Evolutionary conservation across 169 alveolate species (phyloP).

Genomic region (Cryptosporidium meleagridis): DNA sequence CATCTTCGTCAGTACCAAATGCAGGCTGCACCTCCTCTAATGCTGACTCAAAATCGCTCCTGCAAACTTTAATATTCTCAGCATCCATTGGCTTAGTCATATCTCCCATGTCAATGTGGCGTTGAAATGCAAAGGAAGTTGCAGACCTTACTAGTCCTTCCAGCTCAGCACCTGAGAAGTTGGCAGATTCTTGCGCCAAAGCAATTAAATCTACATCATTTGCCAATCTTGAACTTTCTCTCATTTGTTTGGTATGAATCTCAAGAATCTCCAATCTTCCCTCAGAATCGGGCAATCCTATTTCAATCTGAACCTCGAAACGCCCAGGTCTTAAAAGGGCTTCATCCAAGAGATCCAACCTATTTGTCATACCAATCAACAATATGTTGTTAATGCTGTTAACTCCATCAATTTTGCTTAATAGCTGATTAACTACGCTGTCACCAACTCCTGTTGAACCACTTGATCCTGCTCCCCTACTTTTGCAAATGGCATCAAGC

Average conservation of each 20-base stretch:
- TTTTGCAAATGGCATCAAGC: constrained; percentile 98
- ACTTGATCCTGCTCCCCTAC: constrained; percentile 93
- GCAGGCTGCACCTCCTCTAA: constrained; percentile 96
- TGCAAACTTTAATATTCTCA: constrained; percentile 83
- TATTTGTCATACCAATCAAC: constrained; percentile 99
- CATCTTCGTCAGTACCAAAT: constrained; percentile 93
- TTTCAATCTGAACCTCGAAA: constrained; percentile 98
- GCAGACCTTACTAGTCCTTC: constrained; percentile 95
- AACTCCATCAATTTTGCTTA: constrained; percentile 99
- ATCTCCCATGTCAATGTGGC: constrained; percentile 83
- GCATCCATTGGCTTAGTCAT: constrained; percentile 81
- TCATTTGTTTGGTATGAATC: constrained; percentile 97
- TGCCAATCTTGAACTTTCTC: constrained; percentile 84
- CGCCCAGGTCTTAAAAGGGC: constrained; percentile 99
- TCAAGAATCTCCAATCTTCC: constrained; percentile 97
- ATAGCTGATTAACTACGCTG: constrained; percentile 97
- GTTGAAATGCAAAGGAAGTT: constrained; percentile 93
- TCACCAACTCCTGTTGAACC: constrained; percentile 96
- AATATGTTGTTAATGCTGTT: constrained; percentile 96
- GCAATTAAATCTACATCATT: constrained; percentile 90
- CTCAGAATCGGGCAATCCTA: constrained; percentile 96
- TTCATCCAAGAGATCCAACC: constrained; percentile 98
- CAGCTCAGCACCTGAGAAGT: constrained; percentile 99
- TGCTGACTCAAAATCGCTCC: constrained; percentile 93
- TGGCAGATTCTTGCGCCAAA: constrained; percentile 94